Percentiles rank a stretch among this genome's conserved stretches.
These are phyloP conservation scores for Hymenoscyphus repandus DNA, from an alignment of 2,329 filamentous ascomycete genomes.

Conservation along the genomic window DNA sequence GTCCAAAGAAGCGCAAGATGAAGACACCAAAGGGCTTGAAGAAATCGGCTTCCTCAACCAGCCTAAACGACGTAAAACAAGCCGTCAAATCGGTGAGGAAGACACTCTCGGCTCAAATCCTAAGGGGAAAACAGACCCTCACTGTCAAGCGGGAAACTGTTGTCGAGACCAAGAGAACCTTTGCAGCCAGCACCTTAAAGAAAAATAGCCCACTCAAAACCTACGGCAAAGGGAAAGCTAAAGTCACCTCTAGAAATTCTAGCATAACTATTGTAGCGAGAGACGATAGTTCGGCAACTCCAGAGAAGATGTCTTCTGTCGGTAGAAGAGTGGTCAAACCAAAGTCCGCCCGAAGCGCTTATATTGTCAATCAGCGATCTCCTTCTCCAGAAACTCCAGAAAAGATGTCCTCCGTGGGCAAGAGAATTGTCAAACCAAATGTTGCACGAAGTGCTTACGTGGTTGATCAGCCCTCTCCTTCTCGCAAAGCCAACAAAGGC, in stretches of 20 bases:
- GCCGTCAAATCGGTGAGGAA: slow-evolving; percentile 37
- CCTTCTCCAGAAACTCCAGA: slow-evolving; percentile 1
- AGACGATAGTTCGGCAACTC: slow-evolving; percentile 4
- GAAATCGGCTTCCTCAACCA: slow-evolving; percentile 29
- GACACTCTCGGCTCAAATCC: slow-evolving; percentile 29
- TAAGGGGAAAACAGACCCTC: slow-evolving; percentile 19
- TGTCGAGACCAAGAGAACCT: slow-evolving; percentile 14
- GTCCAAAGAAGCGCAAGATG: slow-evolving; percentile 45
- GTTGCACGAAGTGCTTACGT: slow-evolving; percentile 14
- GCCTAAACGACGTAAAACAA: slow-evolving; percentile 33
- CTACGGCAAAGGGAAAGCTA: slow-evolving; percentile 22
- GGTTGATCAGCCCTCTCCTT: slow-evolving; percentile 2
- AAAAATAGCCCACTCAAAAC: slow-evolving; percentile 24
- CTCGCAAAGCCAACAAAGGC: slow-evolving; percentile 17
- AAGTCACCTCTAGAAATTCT: slow-evolving; percentile 20
- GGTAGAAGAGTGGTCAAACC: slow-evolving; percentile 13
- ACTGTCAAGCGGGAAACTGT: slow-evolving; percentile 15
- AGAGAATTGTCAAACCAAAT: slow-evolving; percentile 13
- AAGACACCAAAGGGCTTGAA: slow-evolving; percentile 35
- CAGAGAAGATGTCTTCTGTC: slow-evolving; percentile 11
- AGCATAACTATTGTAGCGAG: slow-evolving; percentile 21
- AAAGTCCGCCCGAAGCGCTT: slow-evolving; percentile 14
- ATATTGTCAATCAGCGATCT: slow-evolving; percentile 5
- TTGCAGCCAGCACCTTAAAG: not conserved
- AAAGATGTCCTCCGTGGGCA: slow-evolving; percentile 8